Percentiles rank a stretch among this genome's conserved stretches.
Conservation (phyloP, 768 basidiomycete species). For the Boletus insuetus region DNA sequence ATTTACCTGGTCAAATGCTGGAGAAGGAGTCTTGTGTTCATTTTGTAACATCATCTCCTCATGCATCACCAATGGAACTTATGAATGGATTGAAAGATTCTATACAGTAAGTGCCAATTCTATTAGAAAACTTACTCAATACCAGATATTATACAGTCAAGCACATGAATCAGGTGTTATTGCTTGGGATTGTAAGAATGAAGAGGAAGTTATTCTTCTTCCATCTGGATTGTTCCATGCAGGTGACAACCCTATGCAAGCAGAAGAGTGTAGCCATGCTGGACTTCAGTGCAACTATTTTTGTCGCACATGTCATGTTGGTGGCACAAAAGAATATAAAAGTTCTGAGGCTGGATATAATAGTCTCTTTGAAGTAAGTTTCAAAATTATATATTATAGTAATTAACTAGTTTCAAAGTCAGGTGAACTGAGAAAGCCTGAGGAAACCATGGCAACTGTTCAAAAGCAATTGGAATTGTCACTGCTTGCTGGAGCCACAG, state of each 20-base stretch:
- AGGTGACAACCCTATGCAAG: constrained; percentile 37
- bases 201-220: constrained; percentile 16
- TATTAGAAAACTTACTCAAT: too few species aligned
- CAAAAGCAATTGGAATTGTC: too few species aligned
- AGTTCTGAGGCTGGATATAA: constrained; percentile 35
- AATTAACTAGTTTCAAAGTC: too few species aligned
- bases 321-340: constrained; percentile 35
- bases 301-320: constrained; percentile 40
- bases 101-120: constrained; percentile 13
- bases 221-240: constrained; percentile 27
- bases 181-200: constrained; percentile 28
- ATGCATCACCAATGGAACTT: constrained; percentile 33
- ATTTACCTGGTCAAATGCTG: constrained; percentile 26
- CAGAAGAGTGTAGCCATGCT: constrained; percentile 33
- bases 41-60: constrained; percentile 34
- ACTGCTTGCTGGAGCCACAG: too few species aligned
- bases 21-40: constrained; percentile 31
- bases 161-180: constrained; percentile 11
- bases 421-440: too few species aligned
- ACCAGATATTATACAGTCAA: too few species aligned
- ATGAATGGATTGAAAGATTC: constrained; percentile 27
- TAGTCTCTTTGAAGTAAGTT: constrained; percentile 30
- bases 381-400: too few species aligned
- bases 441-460: too few species aligned
- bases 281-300: constrained; percentile 39